Base-by-base conservation (phyloP, 371 early-diverging fungal genomes). In the Caulochytrium protostelioides region DNA sequence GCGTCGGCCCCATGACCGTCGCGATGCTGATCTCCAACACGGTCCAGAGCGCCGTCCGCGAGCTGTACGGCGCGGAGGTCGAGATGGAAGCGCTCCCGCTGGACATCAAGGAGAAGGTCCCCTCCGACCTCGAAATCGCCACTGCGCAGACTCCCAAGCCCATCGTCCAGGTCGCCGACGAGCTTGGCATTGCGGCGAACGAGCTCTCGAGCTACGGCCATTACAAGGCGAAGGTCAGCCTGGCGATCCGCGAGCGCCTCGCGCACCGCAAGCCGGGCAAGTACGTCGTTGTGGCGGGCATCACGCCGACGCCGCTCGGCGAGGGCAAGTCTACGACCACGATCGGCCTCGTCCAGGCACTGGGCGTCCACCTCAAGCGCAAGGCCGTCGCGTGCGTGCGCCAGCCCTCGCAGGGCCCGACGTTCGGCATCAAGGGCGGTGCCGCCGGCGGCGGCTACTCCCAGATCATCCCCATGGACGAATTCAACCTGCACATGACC, bases 401-500 rank as follows among this genome's bases (percentile, higher is more conserved):
- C 28, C 91, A 94, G 50, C 94, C 94, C 7, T 83, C 84, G 25
- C 91, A 90, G 48, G 94, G 94, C 10, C 94, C 94, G 14, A 94
- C 94, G 3, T 90, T 94, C 46, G 94, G 94, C 30, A 90, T 94
- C 61, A 94, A 94, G 57, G 94, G 90, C 34, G 94, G 94, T 26
- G 94, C 94, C 25, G 94, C 94, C 15, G 94, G 94, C 34, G 91
- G 94, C 31, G 91, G 94, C 16, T 91, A 91, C 55, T 77, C 90
- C 13, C 91, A 91, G 53, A 83, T 94, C 30, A 85, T 91, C 40
- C 94, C 94, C n/a, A 94, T 94, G 94, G 87, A 90, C 43, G 85
- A 89, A 46, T 90, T 94, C 70, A 94, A 94, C 54, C 57, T 94
- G 39, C 94, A 94, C 41, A 60, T 94, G 59, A 94, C 94, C 1